Base-by-base conservation (phyloP, 768 basidiomycete species). In the Pleurotus salmoneostramineus region DNA sequence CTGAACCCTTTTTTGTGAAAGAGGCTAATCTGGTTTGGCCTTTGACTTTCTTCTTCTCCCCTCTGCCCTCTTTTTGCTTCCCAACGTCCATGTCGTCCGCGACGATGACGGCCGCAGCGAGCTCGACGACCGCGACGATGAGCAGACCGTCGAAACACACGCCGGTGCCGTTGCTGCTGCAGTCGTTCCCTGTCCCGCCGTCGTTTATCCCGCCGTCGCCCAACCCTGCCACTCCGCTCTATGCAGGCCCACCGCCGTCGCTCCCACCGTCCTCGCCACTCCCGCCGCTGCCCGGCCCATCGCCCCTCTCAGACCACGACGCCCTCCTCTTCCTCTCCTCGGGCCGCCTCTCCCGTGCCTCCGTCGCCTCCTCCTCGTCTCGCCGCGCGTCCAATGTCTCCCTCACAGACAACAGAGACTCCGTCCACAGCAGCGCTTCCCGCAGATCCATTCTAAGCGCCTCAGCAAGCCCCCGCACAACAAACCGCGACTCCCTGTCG, bases 391-490 rank as follows among this genome's bases (percentile, higher is more conserved):
- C 57, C 7, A 15, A 35, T n/a, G 27, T 42, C 54, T 57, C 56
- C 50, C 17, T 36, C 15, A 21, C 50, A 5, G 15, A n/a, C n/a
- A 36, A 52, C 50, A 50, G 48, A 31, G 27, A 34, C 10, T 11
- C 33, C 8, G 15, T 36, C 35, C 34, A 15, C 5, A 52, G n/a
- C 14, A 52, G 34, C 50, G 14, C 50, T 32, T 15, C 48, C 6
- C 33, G 27, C 69, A 69, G 49, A 71, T 67, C 31, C 71, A 61
- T 66, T n/a, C 32, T 64, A 51, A 83, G 84, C 56, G 86, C 85
- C 0, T 85, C 86, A 0, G 84, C 44, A 11, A 14, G n/a, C 5
- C 6, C 17, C n/a, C 75, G 82, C 15, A 74, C 84, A 27, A 76
- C 83, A 2, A 74, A 77, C 58, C 68, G 77, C 37, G 83, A 80